Base-by-base conservation (phyloP, 805 yeast species). In the Ascoidea rubescens region DNA sequence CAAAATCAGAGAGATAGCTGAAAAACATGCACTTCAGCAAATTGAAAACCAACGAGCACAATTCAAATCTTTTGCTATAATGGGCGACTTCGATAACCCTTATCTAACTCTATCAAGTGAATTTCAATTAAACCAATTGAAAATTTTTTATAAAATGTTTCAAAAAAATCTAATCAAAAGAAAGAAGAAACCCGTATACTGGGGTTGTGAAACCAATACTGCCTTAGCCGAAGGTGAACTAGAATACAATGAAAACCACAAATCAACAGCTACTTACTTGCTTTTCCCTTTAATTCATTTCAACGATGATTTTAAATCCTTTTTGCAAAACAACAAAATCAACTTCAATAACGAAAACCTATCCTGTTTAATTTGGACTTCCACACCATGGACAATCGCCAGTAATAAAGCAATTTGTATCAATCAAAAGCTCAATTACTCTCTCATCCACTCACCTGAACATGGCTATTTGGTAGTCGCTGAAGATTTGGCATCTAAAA, bases 331-430 rank as follows among this genome's bases (percentile, higher is more conserved):
- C 2, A 16, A 58, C 4, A 17, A 53, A 0, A 44, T 51, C 5
- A 33, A 10, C 28, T 54, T 53, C 46, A 51, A 44, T 1, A 31
- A 21, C 6, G 31, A 47, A 4, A 49, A 60, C 1, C 46, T 72
- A 1, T 51, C 55, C 28, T 75, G 72, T 5, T 61, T 86, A 55
- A 87, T 93, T 53, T 93, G 99, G 99, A 93, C 99, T 0, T 90
- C 96, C 1, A 93, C 99, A 1, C 97, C 99, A 0, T 93, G 99
- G 99, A 93, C 99, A 0, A 71, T 93, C 37, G 86, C 87, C 4
- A 82, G 96, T 0, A 93, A 93, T 62, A 73, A 75, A 56, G 97
- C 97, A 0, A 79, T 93, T 47, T 82, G 93, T 48, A 73, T 84
- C 46, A 80, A 87, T 60, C 66, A 77, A 31, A 66, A 72, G 0